Base-by-base conservation (phyloP, 768 basidiomycete species). In the Heimioporus sp. region DNA sequence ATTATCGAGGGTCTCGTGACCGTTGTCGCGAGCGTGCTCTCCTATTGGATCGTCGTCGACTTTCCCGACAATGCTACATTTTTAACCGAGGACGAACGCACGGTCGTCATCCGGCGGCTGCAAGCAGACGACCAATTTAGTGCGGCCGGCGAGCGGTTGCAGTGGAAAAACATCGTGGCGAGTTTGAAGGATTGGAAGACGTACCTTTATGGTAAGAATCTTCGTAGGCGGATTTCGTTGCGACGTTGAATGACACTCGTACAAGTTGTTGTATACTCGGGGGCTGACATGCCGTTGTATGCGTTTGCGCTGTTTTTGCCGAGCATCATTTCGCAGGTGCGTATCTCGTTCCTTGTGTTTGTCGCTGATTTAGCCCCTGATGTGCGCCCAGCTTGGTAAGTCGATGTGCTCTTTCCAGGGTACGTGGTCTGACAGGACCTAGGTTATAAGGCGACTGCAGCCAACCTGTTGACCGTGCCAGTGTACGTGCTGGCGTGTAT, bases 11-110 rank as follows among this genome's bases (percentile, higher is more conserved):
- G 87, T 17, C 69, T 90, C 34, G 72, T 71, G 13, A 90, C 89
- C 1, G 74, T 90, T 21, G 15, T 88, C n/a, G 86, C 84, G 6
- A 86, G 85, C 10, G 64, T 65, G 20, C 65, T 74, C 10, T 89
- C 87, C 2, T 90, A 83, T 72, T 91, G 80, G 77, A 81, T 91
- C 62, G 81, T 91, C 52, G 83, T 89, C 59, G 90, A 91, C 64
- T 92, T 91, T 69, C 89, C 90, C 4, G 87, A 91, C 59, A 87
- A 82, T 1, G 89, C 88, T 24, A 86, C 78, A 57, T 91, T 90
- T 72, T 73, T 92, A 7, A 78, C 76, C n/a, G 85, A 87, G 57
- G 77, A 72, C 3, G 89, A 91, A 68, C 75, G 86, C 30, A 82
- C 81, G 9, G 73, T 85, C 17, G 77, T 88, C 46, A 75, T 90